Conservation (phyloP, 805 yeast genomes). For the Alloascoidea africana region DNA sequence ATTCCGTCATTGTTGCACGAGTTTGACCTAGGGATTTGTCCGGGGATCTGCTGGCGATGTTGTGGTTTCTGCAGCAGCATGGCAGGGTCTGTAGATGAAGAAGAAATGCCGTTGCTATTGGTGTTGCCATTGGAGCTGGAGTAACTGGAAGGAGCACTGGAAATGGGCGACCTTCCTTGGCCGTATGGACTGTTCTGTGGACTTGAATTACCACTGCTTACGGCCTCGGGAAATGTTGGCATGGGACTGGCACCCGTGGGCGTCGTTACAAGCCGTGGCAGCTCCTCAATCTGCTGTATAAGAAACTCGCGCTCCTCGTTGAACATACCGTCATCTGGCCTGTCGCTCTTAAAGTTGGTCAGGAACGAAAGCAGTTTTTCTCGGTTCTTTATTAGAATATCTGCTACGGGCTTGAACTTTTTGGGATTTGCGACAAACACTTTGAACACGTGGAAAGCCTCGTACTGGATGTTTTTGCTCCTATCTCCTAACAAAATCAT, state of each 20-base stretch:
- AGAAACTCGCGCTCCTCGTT: constrained; percentile 73
- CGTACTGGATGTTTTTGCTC: constrained; percentile 77
- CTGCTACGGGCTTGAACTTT: constrained; percentile 64
- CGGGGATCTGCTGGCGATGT: no score
- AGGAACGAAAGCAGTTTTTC: constrained; percentile 61
- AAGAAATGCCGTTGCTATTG: no score
- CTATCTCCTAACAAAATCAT: constrained; percentile 83
- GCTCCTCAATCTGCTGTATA: constrained; percentile 47
- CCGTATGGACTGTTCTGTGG: no score
- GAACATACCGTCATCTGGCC: constrained; percentile 50
- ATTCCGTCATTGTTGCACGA: no score
- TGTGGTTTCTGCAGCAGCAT: no score
- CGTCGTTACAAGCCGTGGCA: background rate
- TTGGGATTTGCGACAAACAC: constrained; percentile 92
- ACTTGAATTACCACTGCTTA: no score
- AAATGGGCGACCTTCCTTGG: no score
- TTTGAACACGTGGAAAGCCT: constrained; percentile 88
- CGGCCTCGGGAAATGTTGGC: no score
- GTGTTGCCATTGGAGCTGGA: no score
- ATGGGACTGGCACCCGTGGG: background rate
- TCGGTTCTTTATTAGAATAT: constrained; percentile 73
- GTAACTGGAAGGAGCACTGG: no score
- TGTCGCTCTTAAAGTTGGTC: constrained; percentile 42
- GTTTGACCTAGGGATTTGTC: no score
- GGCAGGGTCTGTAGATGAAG: no score